Base-by-base conservation (phyloP, 805 yeast genomes). In the Debaryomyces maramus region DNA sequence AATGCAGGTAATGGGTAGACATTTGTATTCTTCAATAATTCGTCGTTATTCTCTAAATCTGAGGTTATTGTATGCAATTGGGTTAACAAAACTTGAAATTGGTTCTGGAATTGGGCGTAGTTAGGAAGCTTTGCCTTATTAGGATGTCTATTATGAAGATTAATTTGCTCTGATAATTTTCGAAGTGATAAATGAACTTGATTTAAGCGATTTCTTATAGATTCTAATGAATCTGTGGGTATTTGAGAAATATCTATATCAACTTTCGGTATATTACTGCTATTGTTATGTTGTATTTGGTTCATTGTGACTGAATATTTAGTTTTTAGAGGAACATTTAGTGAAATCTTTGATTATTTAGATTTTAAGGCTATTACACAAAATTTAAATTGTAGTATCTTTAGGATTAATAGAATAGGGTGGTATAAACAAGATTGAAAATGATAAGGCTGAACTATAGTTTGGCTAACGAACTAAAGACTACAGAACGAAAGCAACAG, bases 1-100 rank as follows among this genome's bases (percentile, higher is more conserved):
- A 91, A 93, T 15, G 76, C 75, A 0, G 90, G 84, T 39, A 87
- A 67, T 1, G 99, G 99, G 54, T 79, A 91, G 1, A 82, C 90
- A 37, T 86, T 88, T 0, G 95, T 81, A 4, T 77, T 63, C 32
- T 75, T 73, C 18, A 93, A 66, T 0, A 75, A 60, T 3, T 76
- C 83, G 5, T 78, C 73, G 52, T 83, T 80, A 39, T 74, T 72
- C 29, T 81, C 79, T 17, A 93, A 56, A 2, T 88, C 82, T 5
- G 77, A 63, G 0, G 95, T 79, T n/a, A 91, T 75, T 2, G 96
- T 82, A 31, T 78, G 77, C 32, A 91, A 66, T 58, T 93, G 98
- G 11, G 96, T 85, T 22, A 90, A 60, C 6, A 88, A 76, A 19
- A 90, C 88, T 50, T 81, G 87, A 52, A 88, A 79, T 60, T 91